These are phyloP conservation scores for Silene latifolia DNA, from an alignment of 148 eudicot species.

Conservation along the genomic window DNA sequence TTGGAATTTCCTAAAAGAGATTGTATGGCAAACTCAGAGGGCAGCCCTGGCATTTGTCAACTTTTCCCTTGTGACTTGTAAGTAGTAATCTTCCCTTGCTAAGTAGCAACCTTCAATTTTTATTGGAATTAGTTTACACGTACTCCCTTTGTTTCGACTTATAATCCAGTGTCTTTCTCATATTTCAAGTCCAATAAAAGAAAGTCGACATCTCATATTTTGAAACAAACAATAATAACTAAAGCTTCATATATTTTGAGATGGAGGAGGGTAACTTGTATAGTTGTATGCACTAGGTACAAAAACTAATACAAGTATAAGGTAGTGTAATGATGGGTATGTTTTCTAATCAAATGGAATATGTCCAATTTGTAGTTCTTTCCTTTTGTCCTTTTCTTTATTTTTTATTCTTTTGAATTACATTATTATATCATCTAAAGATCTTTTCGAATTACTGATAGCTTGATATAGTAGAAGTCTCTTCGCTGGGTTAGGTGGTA, in stretches of 20 bases:
- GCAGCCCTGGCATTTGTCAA: background rate
- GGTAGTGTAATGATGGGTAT: background rate
- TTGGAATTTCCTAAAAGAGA: background rate
- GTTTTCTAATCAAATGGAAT: background rate
- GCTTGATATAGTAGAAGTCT: background rate
- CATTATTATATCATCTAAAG: background rate
- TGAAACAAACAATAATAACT: background rate
- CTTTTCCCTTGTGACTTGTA: background rate
- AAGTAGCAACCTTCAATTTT: background rate
- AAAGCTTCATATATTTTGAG: background rate
- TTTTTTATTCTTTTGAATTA: background rate
- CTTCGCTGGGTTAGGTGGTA: background rate
- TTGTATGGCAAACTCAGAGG: background rate
- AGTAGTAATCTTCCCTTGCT: slow-evolving; percentile 1
- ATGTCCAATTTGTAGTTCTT: background rate
- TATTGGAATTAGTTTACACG: background rate
- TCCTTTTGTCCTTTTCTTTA: background rate
- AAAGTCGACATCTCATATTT: background rate
- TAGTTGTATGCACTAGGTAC: background rate
- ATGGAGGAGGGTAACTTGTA: background rate
- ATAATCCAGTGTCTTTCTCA: background rate
- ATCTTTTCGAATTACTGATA: slow-evolving; percentile 9
- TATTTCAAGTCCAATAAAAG: background rate
- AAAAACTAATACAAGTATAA: background rate
- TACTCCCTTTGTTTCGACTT: background rate